phyloP scores from a whole-genome alignment of 23 red algal species.

The Gracilaria gracilis region DNA sequence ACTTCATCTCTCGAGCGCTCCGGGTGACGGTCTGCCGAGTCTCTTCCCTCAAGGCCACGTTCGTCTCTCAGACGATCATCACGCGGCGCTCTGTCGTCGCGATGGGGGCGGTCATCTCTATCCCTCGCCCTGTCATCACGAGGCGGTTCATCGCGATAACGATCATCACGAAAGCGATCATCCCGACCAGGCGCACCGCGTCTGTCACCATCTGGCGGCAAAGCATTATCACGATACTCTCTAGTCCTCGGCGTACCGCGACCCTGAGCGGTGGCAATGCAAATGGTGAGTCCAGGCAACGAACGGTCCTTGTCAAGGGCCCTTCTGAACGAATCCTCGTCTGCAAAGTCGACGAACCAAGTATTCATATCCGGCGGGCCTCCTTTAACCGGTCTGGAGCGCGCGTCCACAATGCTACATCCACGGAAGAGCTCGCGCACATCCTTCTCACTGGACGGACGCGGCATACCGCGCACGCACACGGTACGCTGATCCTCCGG shows the following conservation, averaged over 20 bases:
- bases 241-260: conserved; percentile 4
- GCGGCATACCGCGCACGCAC: conserved; percentile 63
- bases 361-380: conserved; percentile 66
- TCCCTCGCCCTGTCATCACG: neutral
- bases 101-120: neutral
- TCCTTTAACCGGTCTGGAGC: conserved; percentile 56
- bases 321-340: conserved; percentile 46
- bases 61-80: conserved; percentile 28
- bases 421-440: conserved; percentile 53
- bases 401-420: conserved; percentile 53
- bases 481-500: conserved; percentile 62
- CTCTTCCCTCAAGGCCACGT: neutral
- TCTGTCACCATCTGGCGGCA: neutral
- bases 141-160: neutral
- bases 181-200: neutral
- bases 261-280: conserved; percentile 73
- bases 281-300: conserved; percentile 56
- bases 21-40: conserved; percentile 5
- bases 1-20: neutral
- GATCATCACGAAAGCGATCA: conserved; percentile 11
- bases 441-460: conserved; percentile 20
- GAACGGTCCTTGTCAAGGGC: conserved; percentile 67
- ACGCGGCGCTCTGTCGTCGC: neutral
- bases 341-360: conserved; percentile 73
- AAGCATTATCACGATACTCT: conserved; percentile 12